Evolutionary conservation across 2,329 filamentous ascomycete genomes (phyloP), one percentile per base, ranked within the genome.

Genomic region (Stachybotrys chlorohalonatus): DNA sequence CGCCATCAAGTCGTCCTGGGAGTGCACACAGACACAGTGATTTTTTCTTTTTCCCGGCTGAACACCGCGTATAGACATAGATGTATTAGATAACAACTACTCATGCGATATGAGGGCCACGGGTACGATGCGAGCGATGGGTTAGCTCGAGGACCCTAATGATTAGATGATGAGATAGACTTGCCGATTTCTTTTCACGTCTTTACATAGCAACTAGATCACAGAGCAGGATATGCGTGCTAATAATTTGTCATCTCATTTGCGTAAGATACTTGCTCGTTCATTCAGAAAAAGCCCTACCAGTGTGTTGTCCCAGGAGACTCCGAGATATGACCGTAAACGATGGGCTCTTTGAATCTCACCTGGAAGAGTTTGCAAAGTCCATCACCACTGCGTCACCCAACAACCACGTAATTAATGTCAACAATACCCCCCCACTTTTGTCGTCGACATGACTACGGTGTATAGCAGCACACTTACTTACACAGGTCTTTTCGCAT

Each of bases 1-100:
- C 1, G 66, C 72, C 0, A 75, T 80, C 8, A 52, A 53, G 11
- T 55, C 57, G 3, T 63, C 66, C 1, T 70, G 68, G 68, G 49
- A 56, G 42, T 5, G 36, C 13, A 13, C 36, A 24, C 24, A 24
- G 24, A 24, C 24, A 24, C 24, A 2, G 24, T 24, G 24, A 24
- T 24, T 24, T 24, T 24, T 24, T 24, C 4, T 24, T 4, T 24
- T 24, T 24, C 24, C 24, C 24, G 24, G 24, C 24, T 24, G 24
- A 24, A 24, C 24, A 24, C 24, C 13, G 36, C 36, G 36, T 13
- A 3, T 42, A 42, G 36, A 42, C 36, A 42, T 9, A 42, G 36
- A 9, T 42, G 36, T 42, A 42, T 13, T 42, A 42, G 36, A 42
- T 9, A 42, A 9, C 13, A 42, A 42, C 36, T 42, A 42, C 4